Percentiles rank a stretch among this genome's conserved stretches.
Conservation (phyloP, 2,329 filamentous ascomycete species). For the Paraphaeosphaeria minitans region DNA sequence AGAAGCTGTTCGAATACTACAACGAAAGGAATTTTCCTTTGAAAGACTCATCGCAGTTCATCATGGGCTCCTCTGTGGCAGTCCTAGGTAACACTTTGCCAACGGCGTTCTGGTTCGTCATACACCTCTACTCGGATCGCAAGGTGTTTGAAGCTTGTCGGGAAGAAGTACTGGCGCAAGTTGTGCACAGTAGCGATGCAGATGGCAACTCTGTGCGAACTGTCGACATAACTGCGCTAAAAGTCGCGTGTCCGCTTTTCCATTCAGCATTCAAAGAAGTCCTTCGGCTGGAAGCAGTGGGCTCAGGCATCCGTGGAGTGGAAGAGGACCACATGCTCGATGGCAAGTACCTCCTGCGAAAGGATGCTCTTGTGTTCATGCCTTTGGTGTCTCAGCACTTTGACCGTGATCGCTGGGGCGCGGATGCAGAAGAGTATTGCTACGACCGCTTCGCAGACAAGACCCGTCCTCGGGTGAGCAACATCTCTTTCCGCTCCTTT, state of each 20-base stretch:
- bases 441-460: conserved; percentile 33
- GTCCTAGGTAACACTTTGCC: conserved; percentile 47
- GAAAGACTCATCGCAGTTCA: conserved; percentile 45
- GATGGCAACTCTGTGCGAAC: conserved; percentile 29
- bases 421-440: conserved; percentile 33
- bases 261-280: conserved; percentile 48
- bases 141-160: conserved; percentile 35
- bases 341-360: conserved; percentile 37
- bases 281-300: conserved; percentile 42
- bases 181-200: conserved; percentile 8
- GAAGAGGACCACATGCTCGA: conserved; percentile 37
- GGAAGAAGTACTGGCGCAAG: conserved; percentile 18
- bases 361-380: conserved; percentile 35
- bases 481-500: conserved; percentile 32
- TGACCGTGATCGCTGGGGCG: conserved; percentile 36
- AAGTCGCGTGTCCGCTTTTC: conserved; percentile 43
- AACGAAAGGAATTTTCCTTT: conserved; percentile 32
- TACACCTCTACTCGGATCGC: conserved; percentile 42
- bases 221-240: conserved; percentile 23
- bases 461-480: conserved; percentile 7
- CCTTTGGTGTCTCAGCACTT: conserved; percentile 32
- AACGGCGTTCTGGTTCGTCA: conserved; percentile 47
- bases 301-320: conserved; percentile 38
- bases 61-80: conserved; percentile 45
- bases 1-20: conserved; percentile 8